Conservation (phyloP, 2,329 filamentous ascomycete genomes). For the Septoria linicola region DNA sequence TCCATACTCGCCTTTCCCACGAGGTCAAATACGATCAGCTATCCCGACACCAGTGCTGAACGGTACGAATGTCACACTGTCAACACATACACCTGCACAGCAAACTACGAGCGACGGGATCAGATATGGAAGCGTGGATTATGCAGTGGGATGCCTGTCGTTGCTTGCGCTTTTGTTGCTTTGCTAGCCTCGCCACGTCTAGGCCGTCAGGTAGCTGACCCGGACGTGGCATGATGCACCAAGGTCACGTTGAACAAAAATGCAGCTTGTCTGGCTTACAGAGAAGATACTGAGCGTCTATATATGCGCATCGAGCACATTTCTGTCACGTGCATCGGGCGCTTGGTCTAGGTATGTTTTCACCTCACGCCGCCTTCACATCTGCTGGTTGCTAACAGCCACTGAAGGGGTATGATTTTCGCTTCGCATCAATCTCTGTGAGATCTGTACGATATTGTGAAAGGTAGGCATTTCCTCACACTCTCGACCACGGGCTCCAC, state of each 20-base stretch:
- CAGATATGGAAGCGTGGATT: neutral
- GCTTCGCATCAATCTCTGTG: constrained; percentile 15
- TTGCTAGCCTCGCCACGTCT: too few species aligned
- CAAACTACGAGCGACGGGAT: constrained; percentile 5
- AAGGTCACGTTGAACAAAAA: too few species aligned
- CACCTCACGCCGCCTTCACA: too few species aligned
- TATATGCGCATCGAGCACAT: too few species aligned
- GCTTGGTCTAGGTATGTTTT: constrained; percentile 26
- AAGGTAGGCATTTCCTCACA: too few species aligned
- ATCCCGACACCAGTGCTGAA: neutral
- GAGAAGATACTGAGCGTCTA: too few species aligned
- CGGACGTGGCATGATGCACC: too few species aligned
- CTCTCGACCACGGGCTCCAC: neutral
- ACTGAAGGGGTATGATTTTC: constrained; percentile 28
- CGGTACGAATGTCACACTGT: constrained; percentile 4
- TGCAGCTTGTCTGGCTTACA: too few species aligned
- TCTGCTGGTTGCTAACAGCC: too few species aligned
- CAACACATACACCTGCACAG: constrained; percentile 8
- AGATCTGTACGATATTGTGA: constrained; percentile 12
- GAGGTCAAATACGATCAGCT: neutral
- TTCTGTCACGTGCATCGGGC: too few species aligned
- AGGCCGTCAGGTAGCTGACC: too few species aligned
- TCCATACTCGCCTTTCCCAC: neutral
- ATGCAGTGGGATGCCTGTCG: neutral
- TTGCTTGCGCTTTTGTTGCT: constrained; percentile 4